Evolutionary conservation across 192 early-diverging fungal genomes (phyloP), one percentile per base, ranked within the genome.

Genomic region (Chytriomyces sp.): DNA sequence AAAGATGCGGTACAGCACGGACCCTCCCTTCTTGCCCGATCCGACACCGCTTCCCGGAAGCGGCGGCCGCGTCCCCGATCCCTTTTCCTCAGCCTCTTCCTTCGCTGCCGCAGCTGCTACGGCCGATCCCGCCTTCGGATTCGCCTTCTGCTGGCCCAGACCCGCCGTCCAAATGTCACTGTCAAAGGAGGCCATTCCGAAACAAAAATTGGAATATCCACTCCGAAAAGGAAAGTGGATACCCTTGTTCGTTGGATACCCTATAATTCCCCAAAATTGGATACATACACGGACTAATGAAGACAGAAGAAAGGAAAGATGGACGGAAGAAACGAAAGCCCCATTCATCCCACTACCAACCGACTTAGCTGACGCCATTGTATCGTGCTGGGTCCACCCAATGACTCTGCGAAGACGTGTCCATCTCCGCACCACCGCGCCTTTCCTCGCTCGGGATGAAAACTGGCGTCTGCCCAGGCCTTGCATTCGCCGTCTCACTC

Each of bases 1-100:
- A 63, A 82, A 82, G 33, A 82, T 77, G 33, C 76, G 72, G 62
- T 82, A 82, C 49, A 82, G 41, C 53, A 80, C 78, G 66, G 32
- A 28, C 12, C 49, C 34, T 60, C 77, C n/a, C 72, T 72, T 60
- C 36, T 39, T 26, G 40, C 38, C 36, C 25, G 70, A 72, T 8
- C 36, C 39, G 33, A 64, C 39, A 54, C 19, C 58, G 8, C 38
- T 5, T 77, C 55, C 49, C 0, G 68, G 10, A 17, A 56, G 63
- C 63, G 70, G 59, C 26, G 40, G 66, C 4, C 49, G 41, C 63
- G n/a, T 19, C 25, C 28, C 14, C 19, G 31, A 70, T 62, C 22
- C 31, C 17, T 33, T 71, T 62, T 33, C n/a, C 17, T 19, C 31
- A 14, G 72, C 64, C 33, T 32, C 56, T 14, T 36, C 31, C 59